These are phyloP conservation scores for Aphanoascus verrucosus DNA, from an alignment of 2,329 filamentous ascomycete species.

Conservation along the genomic window DNA sequence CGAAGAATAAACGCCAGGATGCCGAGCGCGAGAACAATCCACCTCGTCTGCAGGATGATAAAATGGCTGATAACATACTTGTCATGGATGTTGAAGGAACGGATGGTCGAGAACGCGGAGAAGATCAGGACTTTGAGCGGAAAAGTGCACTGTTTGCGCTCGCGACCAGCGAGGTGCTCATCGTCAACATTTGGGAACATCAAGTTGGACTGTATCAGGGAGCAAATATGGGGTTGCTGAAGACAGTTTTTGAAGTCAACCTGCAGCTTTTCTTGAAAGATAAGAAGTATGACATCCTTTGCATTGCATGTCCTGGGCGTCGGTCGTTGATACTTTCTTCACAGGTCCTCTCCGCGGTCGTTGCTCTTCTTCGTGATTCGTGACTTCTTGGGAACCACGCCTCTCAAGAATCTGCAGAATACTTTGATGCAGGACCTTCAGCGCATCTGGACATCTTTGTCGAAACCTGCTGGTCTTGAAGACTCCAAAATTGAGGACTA, in stretches of 20 bases:
- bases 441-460: conserved; percentile 85
- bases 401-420: conserved; percentile 76
- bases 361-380: conserved; percentile 98
- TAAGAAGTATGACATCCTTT: conserved; percentile 55
- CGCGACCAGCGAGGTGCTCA: conserved; percentile 92
- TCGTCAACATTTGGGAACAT: conserved; percentile 99
- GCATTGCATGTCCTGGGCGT: background rate
- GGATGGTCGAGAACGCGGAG: conserved; percentile 87
- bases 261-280: conserved; percentile 94
- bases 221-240: conserved; percentile 95
- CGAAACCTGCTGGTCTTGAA: conserved; percentile 82
- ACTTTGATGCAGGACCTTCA: conserved; percentile 83
- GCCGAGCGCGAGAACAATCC: conserved; percentile 33
- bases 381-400: conserved; percentile 87
- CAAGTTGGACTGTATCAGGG: conserved; percentile 97
- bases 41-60: conserved; percentile 25
- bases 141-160: conserved; percentile 96
- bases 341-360: conserved; percentile 72
- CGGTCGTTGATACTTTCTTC: background rate
- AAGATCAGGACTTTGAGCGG: conserved; percentile 97
- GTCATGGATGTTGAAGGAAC: conserved; percentile 99
- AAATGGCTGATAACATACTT: conserved; percentile 93
- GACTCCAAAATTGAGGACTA: conserved; percentile 87
- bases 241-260: conserved; percentile 99
- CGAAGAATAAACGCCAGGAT: conserved; percentile 68